Conservation (phyloP, 257 asterid genomes). For the Eustoma russellianum region DNA sequence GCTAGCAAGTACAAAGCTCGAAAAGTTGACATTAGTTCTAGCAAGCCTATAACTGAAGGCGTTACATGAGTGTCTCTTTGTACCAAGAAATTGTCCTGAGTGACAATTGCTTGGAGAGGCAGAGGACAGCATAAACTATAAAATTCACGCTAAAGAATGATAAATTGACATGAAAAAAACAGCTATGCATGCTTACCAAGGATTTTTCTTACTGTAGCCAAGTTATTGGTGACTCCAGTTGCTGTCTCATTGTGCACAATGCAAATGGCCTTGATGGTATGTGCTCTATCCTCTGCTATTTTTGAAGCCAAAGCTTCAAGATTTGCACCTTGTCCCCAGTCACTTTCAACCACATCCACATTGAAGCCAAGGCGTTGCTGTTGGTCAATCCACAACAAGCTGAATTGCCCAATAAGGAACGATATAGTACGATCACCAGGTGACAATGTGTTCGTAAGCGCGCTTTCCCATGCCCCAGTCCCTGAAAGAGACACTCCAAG, state of each 20-base stretch:
- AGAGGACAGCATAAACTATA: no score
- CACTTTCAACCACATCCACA: slow-evolving; percentile 93
- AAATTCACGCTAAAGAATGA: no score
- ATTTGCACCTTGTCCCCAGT: slow-evolving; percentile 92
- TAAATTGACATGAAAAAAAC: no score
- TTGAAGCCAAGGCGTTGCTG: slow-evolving; percentile 87
- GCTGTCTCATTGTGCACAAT: slow-evolving; percentile 98
- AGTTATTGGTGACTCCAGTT: slow-evolving; percentile 93
- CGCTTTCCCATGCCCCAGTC: slow-evolving; percentile 99
- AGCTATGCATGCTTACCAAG: slow-evolving; percentile 43
- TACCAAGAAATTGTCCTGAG: no score
- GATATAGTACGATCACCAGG: slow-evolving; percentile 86
- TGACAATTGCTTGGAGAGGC: no score
- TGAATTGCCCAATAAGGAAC: slow-evolving; percentile 92
- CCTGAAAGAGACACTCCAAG: slow-evolving; percentile 35
- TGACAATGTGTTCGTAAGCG: slow-evolving; percentile 89
- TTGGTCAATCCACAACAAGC: slow-evolving; percentile 98
- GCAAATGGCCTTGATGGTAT: slow-evolving; percentile 91
- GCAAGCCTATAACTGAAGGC: no score
- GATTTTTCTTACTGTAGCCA: slow-evolving; percentile 81
- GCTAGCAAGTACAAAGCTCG: no score
- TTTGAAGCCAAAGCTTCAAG: slow-evolving; percentile 75
- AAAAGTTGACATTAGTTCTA: no score
- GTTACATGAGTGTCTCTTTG: no score
- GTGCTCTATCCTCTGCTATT: slow-evolving; percentile 58